Base-by-base conservation (phyloP, 2,329 filamentous ascomycete species). In the Venturia oleaginea region DNA sequence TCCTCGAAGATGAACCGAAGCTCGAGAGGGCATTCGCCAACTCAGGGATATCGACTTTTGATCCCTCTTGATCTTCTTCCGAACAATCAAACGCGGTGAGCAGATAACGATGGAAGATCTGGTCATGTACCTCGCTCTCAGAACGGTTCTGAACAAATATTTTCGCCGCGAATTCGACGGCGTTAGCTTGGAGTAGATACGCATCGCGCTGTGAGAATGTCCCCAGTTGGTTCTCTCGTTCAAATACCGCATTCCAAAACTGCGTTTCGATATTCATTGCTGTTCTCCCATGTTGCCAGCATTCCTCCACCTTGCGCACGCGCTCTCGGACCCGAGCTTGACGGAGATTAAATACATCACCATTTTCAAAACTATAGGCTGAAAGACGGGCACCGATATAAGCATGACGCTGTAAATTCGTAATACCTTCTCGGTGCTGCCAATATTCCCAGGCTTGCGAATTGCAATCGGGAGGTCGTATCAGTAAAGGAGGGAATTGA, bases 211-310 rank as follows among this genome's bases (percentile, higher is more conserved):
- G 51, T 22, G 27, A 15, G 30, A 57, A 57, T 19, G 27, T 30
- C 34, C 34, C 30, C 10, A 13, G 7, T 57, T 57, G 51, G 27
- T 57, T 32, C 30, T 57, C 27, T 17, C 51, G 30, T 22, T 57
- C 51, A 11, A 19, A 54, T n/a, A 57, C 51, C 51, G 51, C 51
- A 57, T 57, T 57, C 51, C 51, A 57, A 34, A 57, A 57, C 24
- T 57, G 51, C 19, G 51, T 57, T 34, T 57, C 51, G 17, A 57
- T 57, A 30, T 57, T 57, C 51, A 57, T 57, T 7, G 51, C 51
- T n/a, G 51, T 17, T 57, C 30, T 57, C 8, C 30, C 30, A 19
- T 34, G 51, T 57, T 57, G 51, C 51, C 51, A 57, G 30, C 30
- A 13, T n/a, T 57, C 15, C 51, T 57, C 51, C 7, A 34, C 30